Evolutionary conservation across 2,329 filamentous ascomycete genomes (phyloP), one percentile per base, ranked within the genome.

Genomic region (Aspergillus niger): DNA sequence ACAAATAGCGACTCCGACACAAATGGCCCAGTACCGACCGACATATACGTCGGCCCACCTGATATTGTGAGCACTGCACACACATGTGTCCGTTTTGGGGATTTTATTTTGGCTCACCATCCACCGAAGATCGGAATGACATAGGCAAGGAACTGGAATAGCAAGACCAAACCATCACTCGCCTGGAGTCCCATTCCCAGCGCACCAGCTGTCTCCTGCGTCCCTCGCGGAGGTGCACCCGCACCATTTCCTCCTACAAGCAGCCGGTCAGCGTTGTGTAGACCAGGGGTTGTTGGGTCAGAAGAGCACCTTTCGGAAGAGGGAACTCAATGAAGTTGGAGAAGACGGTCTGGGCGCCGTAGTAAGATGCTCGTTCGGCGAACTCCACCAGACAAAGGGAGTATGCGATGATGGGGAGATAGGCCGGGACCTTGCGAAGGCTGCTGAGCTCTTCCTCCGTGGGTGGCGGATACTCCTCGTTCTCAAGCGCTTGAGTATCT

Each of bases 301-400:
- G 87, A 15, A 22, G 24, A 49, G 28, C 60, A 71, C 79, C 81
- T 2, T 71, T 63, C 1, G 87, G 87, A 3, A 90, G 70, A 3
- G 83, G 82, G 8, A 83, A 83, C 66, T 89, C 84, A 68, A 89
- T 82, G 66, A 83, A 89, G 70, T 89, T 89, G 63, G 79, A 79
- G 70, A 87, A 86, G 7, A 84, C 74, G 0, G 81, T 81, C 62
- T 82, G 79, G 5, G 81, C 77, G 62, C 85, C 85, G 67, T 86
- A 86, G 76, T 84, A 88, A 0, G 84, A 86, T 2, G 85, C 85
- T 57, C 86, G 78, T 69, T 88, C 86, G 57, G 83, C 83, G 61
- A 87, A 84, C 64, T 88, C 86, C 43, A 87, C 84, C 6, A 83
- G 65, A 62, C 85, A 87, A 30, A 88, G 81, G 3, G 83, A 67